Evolutionary conservation across 495 filamentous ascomycete genomes (phyloP).

Genomic region (Xylaria flabelliformis): DNA sequence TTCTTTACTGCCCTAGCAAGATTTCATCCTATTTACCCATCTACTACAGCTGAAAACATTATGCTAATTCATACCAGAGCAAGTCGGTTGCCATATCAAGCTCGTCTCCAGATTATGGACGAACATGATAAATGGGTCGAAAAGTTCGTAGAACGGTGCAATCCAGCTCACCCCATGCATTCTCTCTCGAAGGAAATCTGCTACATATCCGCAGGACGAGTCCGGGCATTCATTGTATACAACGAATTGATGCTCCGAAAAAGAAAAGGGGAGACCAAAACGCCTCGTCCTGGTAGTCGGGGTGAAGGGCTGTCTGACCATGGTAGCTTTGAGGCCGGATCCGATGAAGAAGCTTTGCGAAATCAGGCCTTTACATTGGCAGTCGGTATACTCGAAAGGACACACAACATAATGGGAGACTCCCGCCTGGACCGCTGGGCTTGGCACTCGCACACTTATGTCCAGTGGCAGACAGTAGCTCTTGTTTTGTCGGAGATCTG

Average conservation of each 20-base stretch:
- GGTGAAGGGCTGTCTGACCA: background rate
- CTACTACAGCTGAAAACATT: background rate
- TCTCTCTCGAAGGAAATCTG: conserved; percentile 12
- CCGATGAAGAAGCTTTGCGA: conserved; percentile 9
- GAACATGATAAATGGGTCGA: conserved; percentile 24
- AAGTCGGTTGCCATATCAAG: conserved; percentile 7
- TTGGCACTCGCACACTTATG: conserved; percentile 23
- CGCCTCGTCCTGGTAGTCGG: background rate
- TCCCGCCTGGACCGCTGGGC: conserved; percentile 16
- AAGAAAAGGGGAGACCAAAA: conserved; percentile 7
- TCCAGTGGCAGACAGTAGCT: conserved; percentile 28
- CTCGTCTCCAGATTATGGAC: conserved; percentile 20
- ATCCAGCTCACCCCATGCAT: conserved; percentile 9
- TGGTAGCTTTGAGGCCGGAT: background rate
- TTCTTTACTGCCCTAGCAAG: background rate
- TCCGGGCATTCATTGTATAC: conserved; percentile 8
- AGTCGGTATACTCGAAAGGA: conserved; percentile 5
- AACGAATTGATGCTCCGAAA: conserved; percentile 19
- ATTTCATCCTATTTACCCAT: background rate
- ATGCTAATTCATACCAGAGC: conserved; percentile 11
- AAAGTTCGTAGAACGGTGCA: conserved; percentile 19
- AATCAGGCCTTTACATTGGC: conserved; percentile 9
- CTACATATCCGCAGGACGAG: conserved; percentile 21
- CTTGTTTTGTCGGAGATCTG: conserved; percentile 26
- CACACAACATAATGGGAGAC: conserved; percentile 17